Conservation (phyloP, 805 yeast species). For the Lipomyces yamanashiensis region DNA sequence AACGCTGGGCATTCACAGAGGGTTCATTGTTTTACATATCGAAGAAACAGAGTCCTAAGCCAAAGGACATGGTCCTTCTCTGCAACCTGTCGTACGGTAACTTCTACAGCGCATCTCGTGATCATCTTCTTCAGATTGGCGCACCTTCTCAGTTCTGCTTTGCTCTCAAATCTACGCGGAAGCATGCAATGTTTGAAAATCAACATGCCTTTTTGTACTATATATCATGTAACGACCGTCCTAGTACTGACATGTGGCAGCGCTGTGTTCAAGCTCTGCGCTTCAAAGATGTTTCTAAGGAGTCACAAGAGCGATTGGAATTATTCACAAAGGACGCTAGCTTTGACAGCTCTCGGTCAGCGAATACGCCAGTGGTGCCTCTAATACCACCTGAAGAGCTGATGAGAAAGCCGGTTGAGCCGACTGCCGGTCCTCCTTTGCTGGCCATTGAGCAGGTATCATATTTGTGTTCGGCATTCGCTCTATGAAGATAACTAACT, state of each 20-base stretch:
- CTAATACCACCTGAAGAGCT: slow-evolving; percentile 17
- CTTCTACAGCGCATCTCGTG: slow-evolving; percentile 5
- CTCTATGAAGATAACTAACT: neutral
- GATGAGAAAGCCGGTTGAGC: slow-evolving; percentile 9
- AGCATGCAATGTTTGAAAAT: slow-evolving; percentile 24
- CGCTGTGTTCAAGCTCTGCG: slow-evolving; percentile 11
- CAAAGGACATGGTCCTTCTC: slow-evolving; percentile 19
- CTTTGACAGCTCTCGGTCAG: neutral
- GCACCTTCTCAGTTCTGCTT: slow-evolving; percentile 18
- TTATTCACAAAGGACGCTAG: neutral
- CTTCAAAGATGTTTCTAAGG: slow-evolving; percentile 12
- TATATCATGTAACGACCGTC: slow-evolving; percentile 19
- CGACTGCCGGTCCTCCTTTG: neutral
- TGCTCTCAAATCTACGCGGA: slow-evolving; percentile 18
- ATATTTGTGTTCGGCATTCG: neutral
- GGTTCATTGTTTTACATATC: slow-evolving; percentile 13
- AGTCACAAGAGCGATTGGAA: slow-evolving; percentile 9
- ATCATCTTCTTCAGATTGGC: neutral
- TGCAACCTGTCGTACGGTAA: slow-evolving; percentile 18
- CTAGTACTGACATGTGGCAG: slow-evolving; percentile 27
- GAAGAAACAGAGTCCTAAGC: slow-evolving; percentile 19
- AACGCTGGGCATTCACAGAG: slow-evolving; percentile 26
- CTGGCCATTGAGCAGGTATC: slow-evolving; percentile 21
- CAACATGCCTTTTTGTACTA: slow-evolving; percentile 17
- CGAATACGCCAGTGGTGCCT: slow-evolving; percentile 1